Percentiles rank a stretch among this genome's conserved stretches.
Evolutionary conservation across 2,329 filamentous ascomycete species (phyloP).

Genomic region (Neurospora sp.): DNA sequence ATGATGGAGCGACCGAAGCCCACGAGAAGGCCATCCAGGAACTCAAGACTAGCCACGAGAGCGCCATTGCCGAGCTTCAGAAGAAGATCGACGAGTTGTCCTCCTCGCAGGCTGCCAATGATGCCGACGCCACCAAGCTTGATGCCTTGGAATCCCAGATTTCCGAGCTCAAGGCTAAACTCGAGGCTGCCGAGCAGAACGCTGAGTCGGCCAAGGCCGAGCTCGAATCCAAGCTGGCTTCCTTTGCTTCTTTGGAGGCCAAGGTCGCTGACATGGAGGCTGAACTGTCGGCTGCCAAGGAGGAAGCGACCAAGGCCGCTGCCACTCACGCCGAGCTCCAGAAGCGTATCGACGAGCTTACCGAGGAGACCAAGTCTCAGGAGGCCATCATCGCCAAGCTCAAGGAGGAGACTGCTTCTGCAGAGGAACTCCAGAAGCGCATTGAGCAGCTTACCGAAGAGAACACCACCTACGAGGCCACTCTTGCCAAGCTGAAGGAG

Average conservation of each 20-base stretch:
- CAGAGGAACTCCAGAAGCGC: conserved; percentile 47
- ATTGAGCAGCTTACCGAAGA: conserved; percentile 42
- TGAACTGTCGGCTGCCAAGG: conserved; percentile 36
- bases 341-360: conserved; percentile 37
- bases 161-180: conserved; percentile 38
- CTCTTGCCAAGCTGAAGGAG: conserved; percentile 40
- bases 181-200: conserved; percentile 37
- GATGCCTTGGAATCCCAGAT: conserved; percentile 43
- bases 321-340: conserved; percentile 39
- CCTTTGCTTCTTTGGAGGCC: conserved; percentile 29
- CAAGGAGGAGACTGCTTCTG: conserved; percentile 45
- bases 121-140: conserved; percentile 35
- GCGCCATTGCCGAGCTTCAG: conserved; percentile 38
- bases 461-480: conserved; percentile 33
- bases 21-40: conserved; percentile 41
- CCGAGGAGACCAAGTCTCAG: conserved; percentile 10
- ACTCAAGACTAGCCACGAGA: conserved; percentile 41
- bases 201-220: conserved; percentile 32
- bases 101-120: conserved; percentile 33
- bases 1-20: conserved; percentile 32
- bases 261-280: conserved; percentile 33
- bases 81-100: conserved; percentile 45
- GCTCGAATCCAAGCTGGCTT: conserved; percentile 32
- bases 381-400: conserved; percentile 48
- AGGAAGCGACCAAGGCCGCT: conserved; percentile 32